Conservation (phyloP, 1,284 basidiomycete genomes). For the Takashimella koratensis region DNA sequence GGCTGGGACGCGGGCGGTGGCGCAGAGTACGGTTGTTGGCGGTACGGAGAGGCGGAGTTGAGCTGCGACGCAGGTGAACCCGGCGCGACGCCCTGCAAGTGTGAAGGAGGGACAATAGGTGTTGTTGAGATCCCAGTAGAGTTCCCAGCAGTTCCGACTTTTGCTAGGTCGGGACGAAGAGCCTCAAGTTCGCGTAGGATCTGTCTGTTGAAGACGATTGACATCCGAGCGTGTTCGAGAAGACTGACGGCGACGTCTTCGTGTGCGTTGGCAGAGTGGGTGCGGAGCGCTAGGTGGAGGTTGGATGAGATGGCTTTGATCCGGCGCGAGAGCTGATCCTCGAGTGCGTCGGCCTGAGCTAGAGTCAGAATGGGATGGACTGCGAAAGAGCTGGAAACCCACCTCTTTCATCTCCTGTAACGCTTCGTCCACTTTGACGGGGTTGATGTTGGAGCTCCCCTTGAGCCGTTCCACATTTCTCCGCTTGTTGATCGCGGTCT, state of each 20-base stretch:
- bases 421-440: conserved; percentile 85
- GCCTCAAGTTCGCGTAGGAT: conserved; percentile 79
- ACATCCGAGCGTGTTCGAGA: conserved; percentile 84
- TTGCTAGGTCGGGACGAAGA: conserved; percentile 66
- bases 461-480: conserved; percentile 85
- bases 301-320: conserved; percentile 88
- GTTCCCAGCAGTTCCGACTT: conserved; percentile 22
- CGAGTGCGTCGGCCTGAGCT: conserved; percentile 74
- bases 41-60: too few relatives aligned
- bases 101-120: neutral
- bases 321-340: conserved; percentile 71
- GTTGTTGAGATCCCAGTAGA: neutral
- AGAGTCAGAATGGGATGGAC: conserved; percentile 14
- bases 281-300: conserved; percentile 73
- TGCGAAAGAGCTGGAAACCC: conserved; percentile 12
- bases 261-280: conserved; percentile 76
- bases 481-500: conserved; percentile 84
- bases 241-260: conserved; percentile 82
- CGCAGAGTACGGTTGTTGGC: neutral
- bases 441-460: conserved; percentile 77
- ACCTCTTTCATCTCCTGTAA: conserved; percentile 92
- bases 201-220: conserved; percentile 85
- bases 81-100: too few relatives aligned
- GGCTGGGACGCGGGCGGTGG: conserved; percentile 1
- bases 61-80: too few relatives aligned